phyloP scores from a whole-genome alignment of 768 basidiomycete genomes.

The Termitomyces sp. region DNA sequence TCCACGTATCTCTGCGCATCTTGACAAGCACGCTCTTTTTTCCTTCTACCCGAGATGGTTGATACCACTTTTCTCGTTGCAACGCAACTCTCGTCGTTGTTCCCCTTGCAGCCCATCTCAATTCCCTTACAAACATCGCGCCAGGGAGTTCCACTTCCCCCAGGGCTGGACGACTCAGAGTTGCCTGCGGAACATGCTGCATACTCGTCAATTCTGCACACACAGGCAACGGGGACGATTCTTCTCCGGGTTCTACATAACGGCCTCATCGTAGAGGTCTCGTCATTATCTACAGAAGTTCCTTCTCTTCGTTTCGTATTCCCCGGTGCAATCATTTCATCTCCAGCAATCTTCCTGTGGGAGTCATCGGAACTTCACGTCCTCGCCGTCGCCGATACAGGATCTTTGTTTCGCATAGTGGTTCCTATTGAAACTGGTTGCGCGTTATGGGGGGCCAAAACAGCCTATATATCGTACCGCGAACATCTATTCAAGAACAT shows the following conservation, averaged over 20 bases:
- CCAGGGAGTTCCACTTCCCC: conserved; percentile 45
- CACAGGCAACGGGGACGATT: conserved; percentile 56
- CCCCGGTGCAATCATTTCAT: conserved; percentile 59
- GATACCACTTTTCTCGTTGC: conserved; percentile 44
- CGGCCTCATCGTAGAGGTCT: conserved; percentile 68
- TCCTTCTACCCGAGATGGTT: conserved; percentile 16
- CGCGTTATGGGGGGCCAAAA: conserved; percentile 55
- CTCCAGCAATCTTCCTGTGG: conserved; percentile 61
- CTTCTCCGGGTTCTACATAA: conserved; percentile 72
- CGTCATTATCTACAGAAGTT: conserved; percentile 63
- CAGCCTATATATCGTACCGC: conserved; percentile 50
- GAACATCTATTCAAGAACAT: conserved; percentile 63
- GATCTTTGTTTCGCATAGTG: conserved; percentile 69
- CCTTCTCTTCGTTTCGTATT: conserved; percentile 75
- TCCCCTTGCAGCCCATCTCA: conserved; percentile 44
- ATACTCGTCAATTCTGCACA: conserved; percentile 52
- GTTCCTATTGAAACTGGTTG: conserved; percentile 51
- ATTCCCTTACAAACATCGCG: conserved; percentile 57
- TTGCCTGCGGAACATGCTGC: conserved; percentile 71
- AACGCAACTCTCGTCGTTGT: conserved; percentile 62
- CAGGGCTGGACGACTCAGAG: conserved; percentile 35
- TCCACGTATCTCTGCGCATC: neutral
- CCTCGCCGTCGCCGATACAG: conserved; percentile 59
- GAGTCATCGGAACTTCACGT: conserved; percentile 57
- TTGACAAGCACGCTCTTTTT: neutral